Evolutionary conservation across 2,329 filamentous ascomycete species (phyloP), one percentile per base, ranked within the genome.

Genomic region (Sclerotiophoma versabilis): DNA sequence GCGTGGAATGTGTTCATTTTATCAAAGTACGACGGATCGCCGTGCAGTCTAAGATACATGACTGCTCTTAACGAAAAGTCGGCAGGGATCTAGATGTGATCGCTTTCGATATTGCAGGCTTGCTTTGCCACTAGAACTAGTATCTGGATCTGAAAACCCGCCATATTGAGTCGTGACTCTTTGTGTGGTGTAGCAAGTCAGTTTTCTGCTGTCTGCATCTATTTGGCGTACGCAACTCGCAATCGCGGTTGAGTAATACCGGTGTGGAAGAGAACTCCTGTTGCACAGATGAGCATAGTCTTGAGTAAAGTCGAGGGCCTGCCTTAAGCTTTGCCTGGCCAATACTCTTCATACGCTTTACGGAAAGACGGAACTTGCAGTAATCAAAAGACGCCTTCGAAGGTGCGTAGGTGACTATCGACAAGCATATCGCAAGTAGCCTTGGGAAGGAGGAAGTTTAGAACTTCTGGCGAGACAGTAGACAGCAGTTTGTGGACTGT

Each of bases 131-230:
- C 42, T 0, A 78, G 38, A 0, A 75, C 62, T 0, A 80, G 56
- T 5, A 76, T 71, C 5, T 71, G 49, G 68, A 77, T 63, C 54
- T 87, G 84, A 0, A 87, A 53, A 4, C 75, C 76, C n/a, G 78
- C 75, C 1, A 86, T 73, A 12, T 76, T 79, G 0, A 87, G 72
- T 1, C 78, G 72, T 0, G 77, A 75, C 54, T 87, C 87, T 58
- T 79, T 80, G 7, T 82, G 74, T 0, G 84, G 84, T 3, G 78
- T 77, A 0, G 79, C 78, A 0, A 83, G 57, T 81, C 83, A 87
- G 0, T 77, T 76, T 37, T 83, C 79, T 0, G 81, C 83, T 49
- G 85, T 83, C 51, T 84, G 81, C 0, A 86, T 72, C 84, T 84
- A 88, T 32, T 70, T 76, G 14, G 80, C 66, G 1, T 0, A 76